These are phyloP conservation scores for Nannizziopsis barbatae DNA, from an alignment of 2,329 filamentous ascomycete species.

Conservation along the genomic window DNA sequence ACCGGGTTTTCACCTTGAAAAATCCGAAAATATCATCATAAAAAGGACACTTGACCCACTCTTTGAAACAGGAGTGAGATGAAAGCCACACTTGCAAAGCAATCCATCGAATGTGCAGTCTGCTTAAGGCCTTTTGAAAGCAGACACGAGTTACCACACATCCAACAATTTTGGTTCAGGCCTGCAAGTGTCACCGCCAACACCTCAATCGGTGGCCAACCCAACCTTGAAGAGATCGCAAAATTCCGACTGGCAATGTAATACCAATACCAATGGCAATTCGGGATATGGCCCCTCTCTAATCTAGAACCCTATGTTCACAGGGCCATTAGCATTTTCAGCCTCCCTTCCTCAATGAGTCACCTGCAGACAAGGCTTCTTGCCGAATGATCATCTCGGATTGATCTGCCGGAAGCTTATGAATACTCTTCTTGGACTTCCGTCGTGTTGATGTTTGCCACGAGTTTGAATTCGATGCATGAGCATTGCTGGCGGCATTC, in stretches of 20 bases:
- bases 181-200: no score
- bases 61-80: background rate
- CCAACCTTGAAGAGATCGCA: background rate
- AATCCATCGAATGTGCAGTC: background rate
- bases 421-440: slow-evolving; percentile 29
- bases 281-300: background rate
- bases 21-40: background rate
- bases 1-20: background rate
- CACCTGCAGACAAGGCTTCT: slow-evolving; percentile 34
- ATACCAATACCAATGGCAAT: no score
- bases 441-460: slow-evolving; percentile 36
- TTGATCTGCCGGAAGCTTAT: slow-evolving; percentile 27
- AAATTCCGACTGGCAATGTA: background rate
- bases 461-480: slow-evolving; percentile 17
- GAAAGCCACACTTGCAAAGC: background rate
- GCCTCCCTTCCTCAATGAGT: slow-evolving; percentile 37
- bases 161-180: background rate
- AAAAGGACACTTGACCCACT: background rate
- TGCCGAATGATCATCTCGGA: slow-evolving; percentile 22
- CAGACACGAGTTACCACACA: background rate
- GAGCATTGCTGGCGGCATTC: slow-evolving; percentile 14
- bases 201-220: no score
- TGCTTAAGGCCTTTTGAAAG: background rate
- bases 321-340: slow-evolving; percentile 19
- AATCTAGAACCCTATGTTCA: background rate